These are phyloP conservation scores for Xylaria sp. DNA, from an alignment of 2,329 filamentous ascomycete species.

Conservation along the genomic window DNA sequence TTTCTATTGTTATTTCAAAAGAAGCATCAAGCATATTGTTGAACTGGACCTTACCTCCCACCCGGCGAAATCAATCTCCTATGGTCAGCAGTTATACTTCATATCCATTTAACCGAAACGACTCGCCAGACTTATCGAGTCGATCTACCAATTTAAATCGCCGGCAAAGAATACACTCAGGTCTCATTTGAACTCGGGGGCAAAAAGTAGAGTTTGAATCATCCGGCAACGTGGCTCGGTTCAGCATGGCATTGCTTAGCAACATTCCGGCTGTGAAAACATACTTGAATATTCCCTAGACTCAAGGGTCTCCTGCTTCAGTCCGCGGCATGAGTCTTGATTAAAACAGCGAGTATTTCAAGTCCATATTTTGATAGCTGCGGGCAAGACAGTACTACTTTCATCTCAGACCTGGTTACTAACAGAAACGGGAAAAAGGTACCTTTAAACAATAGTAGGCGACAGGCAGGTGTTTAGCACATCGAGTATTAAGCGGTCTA, in stretches of 20 bases:
- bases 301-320: background rate
- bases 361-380: no score
- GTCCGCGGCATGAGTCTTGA: background rate
- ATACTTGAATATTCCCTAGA: background rate
- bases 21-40: background rate
- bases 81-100: background rate
- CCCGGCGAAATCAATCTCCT: background rate
- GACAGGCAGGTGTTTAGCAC: background rate
- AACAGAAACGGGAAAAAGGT: background rate
- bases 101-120: slow-evolving; percentile 1
- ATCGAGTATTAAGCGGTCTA: background rate
- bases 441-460: background rate
- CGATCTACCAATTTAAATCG: background rate
- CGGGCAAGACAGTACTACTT: background rate
- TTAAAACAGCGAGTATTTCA: background rate
- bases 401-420: background rate
- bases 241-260: background rate
- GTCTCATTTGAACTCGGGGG: slow-evolving; percentile 5
- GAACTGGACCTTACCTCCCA: background rate
- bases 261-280: background rate
- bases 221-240: slow-evolving; percentile 7
- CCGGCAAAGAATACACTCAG: background rate
- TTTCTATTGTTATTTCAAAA: background rate
- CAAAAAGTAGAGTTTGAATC: slow-evolving; percentile 3
- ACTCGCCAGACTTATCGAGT: background rate